Percentiles rank a stretch among this genome's conserved stretches.
Evolutionary conservation across 345 rosid genomes (phyloP).

Genomic region (Heritiera littoralis): DNA sequence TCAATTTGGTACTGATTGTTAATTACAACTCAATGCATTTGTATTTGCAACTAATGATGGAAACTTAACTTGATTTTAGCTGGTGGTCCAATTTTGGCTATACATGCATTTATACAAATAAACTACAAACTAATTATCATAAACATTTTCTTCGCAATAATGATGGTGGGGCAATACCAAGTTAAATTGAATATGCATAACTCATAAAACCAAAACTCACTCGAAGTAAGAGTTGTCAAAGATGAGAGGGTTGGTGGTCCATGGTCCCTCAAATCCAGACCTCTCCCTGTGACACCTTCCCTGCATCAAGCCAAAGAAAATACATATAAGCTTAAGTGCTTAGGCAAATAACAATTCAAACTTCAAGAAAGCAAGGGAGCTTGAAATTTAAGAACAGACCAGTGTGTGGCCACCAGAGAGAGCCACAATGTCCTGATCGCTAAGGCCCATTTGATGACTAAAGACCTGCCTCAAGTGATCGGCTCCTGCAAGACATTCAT

Average conservation of each 20-base stretch:
- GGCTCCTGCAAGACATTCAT: conserved; percentile 39
- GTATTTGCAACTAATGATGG: background rate
- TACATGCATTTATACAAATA: background rate
- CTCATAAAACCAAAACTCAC: conserved; percentile 37
- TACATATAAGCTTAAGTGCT: background rate
- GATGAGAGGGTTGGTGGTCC: conserved; percentile 86
- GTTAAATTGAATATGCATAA: background rate
- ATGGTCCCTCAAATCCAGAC: conserved; percentile 95
- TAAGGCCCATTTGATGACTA: conserved; percentile 69
- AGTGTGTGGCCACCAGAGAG: conserved; percentile 96
- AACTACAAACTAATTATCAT: too few species aligned
- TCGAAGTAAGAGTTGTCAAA: conserved; percentile 92
- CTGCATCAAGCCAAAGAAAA: conserved; percentile 33
- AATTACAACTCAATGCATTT: background rate
- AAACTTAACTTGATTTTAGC: background rate
- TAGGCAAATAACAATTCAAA: background rate
- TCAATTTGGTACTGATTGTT: background rate
- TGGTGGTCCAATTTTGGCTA: too few species aligned
- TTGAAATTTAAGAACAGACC: conserved; percentile 32
- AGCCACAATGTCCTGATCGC: conserved; percentile 89
- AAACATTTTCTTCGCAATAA: too few species aligned
- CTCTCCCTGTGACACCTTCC: conserved; percentile 97
- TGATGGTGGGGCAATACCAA: too few species aligned
- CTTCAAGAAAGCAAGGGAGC: background rate
- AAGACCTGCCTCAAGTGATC: conserved; percentile 88